A percentile compares a stretch with the other conserved stretches of the same genome.
Conservation (phyloP, 2,329 filamentous ascomycete genomes). For the Fusarium siculi region DNA sequence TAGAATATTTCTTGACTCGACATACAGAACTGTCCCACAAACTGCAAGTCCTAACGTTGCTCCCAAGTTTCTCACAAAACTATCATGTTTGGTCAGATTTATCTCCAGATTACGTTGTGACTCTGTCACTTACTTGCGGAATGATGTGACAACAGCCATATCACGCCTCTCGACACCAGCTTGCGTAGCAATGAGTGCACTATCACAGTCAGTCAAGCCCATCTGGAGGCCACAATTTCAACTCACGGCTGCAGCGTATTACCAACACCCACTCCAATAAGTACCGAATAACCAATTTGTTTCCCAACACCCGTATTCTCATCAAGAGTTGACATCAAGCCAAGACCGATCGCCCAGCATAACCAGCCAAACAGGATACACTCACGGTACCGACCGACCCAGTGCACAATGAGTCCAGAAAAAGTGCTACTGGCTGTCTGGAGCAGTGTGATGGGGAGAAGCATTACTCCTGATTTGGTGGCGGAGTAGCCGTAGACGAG, state of each 20-base stretch:
- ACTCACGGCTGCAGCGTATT: conserved; percentile 62
- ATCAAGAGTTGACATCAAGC: conserved; percentile 63
- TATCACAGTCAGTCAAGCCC: conserved; percentile 16
- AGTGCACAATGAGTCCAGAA: conserved; percentile 63
- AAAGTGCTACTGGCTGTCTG: conserved; percentile 60
- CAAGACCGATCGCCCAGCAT: conserved; percentile 62
- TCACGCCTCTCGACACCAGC: conserved; percentile 62
- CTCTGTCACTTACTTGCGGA: conserved; percentile 50
- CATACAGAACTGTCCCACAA: conserved; percentile 53
- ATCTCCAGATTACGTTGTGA: neutral
- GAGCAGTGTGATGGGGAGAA: conserved; percentile 56
- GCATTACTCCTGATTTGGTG: conserved; percentile 54
- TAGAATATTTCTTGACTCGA: neutral
- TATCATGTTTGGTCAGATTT: conserved; percentile 10
- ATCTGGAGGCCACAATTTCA: fast-evolving
- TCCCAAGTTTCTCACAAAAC: conserved; percentile 54
- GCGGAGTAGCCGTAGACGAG: conserved; percentile 57
- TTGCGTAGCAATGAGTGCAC: conserved; percentile 64
- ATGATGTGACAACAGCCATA: conserved; percentile 58
- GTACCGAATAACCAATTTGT: conserved; percentile 63
- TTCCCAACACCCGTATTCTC: conserved; percentile 60
- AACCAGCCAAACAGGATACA: conserved; percentile 65
- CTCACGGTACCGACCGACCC: conserved; percentile 63
- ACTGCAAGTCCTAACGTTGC: conserved; percentile 53
- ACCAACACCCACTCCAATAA: conserved; percentile 63